Conservation (phyloP, 1,284 basidiomycete genomes). For the Naganishia cerealis region DNA sequence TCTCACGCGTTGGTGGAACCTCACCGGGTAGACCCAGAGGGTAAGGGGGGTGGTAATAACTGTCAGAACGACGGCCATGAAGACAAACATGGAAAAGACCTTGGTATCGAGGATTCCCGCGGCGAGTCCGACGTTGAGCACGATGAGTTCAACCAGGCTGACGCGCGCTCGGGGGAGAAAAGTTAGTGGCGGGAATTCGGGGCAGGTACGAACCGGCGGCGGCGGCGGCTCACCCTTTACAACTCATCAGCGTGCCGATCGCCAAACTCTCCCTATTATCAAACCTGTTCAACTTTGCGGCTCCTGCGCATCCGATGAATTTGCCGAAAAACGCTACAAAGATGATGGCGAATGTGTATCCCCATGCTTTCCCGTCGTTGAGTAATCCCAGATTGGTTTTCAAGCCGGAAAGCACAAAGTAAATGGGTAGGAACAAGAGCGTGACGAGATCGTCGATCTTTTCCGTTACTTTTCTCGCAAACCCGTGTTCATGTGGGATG, state of each 20-base stretch:
- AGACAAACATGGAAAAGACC: constrained; percentile 80
- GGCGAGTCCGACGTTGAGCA: constrained; percentile 82
- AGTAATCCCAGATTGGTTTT: constrained; percentile 78
- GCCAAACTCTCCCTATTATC: constrained; percentile 75
- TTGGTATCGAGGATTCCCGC: constrained; percentile 72
- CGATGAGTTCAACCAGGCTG: constrained; percentile 80
- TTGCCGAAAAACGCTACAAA: constrained; percentile 79
- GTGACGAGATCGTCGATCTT: constrained; percentile 73
- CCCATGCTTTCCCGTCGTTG: constrained; percentile 74
- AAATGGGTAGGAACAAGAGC: constrained; percentile 75
- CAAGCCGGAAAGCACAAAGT: constrained; percentile 78
- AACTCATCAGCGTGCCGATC: constrained; percentile 87
- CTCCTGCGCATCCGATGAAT: constrained; percentile 66
- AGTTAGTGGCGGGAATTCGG: neutral
- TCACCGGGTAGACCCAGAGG: constrained; percentile 71
- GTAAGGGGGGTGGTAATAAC: constrained; percentile 87
- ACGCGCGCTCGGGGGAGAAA: neutral
- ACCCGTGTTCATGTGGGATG: constrained; percentile 83
- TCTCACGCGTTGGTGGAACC: constrained; percentile 51
- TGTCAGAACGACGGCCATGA: constrained; percentile 81
- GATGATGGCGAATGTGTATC: constrained; percentile 77
- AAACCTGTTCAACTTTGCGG: constrained; percentile 69
- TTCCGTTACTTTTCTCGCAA: constrained; percentile 71
- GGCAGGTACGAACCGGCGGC: neutral
- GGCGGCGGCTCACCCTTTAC: constrained; percentile 66